phyloP scores from a whole-genome alignment of 768 basidiomycete species.

The Termitomyces sp. region DNA sequence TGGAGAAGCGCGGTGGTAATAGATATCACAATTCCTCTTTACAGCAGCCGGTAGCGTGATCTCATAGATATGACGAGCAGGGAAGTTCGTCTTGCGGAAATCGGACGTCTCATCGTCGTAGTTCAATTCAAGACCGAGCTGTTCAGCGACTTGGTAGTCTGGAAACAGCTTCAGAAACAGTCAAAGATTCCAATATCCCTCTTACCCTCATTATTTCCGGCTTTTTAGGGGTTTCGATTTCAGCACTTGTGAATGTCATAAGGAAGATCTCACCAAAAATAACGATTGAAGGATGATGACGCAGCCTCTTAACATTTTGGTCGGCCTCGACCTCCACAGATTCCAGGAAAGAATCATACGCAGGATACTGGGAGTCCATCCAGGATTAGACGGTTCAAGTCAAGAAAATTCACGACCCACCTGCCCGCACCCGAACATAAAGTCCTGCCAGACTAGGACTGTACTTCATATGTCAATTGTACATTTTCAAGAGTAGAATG shows the following conservation, averaged over 20 bases:
- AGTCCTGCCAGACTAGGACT: conserved; percentile 97
- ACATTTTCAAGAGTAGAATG: too few relatives aligned
- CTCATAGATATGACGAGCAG: conserved; percentile 89
- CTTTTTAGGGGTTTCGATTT: conserved; percentile 25
- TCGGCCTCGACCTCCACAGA: conserved; percentile 76
- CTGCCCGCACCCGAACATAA: conserved; percentile 95
- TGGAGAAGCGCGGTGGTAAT: conserved; percentile 84
- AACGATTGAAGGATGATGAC: conserved; percentile 85
- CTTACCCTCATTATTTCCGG: conserved; percentile 76
- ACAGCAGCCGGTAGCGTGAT: conserved; percentile 75
- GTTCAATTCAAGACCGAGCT: conserved; percentile 69
- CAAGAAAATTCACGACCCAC: conserved; percentile 26
- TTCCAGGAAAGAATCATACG: conserved; percentile 71
- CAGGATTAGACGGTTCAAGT: background rate
- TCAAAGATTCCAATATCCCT: background rate
- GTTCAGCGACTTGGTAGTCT: conserved; percentile 90
- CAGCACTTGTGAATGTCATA: background rate
- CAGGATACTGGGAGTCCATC: conserved; percentile 61
- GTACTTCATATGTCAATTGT: background rate
- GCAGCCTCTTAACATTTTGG: conserved; percentile 76
- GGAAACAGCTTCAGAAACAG: background rate
- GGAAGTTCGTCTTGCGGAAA: conserved; percentile 82
- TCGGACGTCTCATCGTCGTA: conserved; percentile 82
- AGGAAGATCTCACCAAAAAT: conserved; percentile 59
- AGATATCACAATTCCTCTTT: conserved; percentile 50